These are phyloP conservation scores for Jatropha curcas DNA, from an alignment of 345 rosid species.

Conservation along the genomic window DNA sequence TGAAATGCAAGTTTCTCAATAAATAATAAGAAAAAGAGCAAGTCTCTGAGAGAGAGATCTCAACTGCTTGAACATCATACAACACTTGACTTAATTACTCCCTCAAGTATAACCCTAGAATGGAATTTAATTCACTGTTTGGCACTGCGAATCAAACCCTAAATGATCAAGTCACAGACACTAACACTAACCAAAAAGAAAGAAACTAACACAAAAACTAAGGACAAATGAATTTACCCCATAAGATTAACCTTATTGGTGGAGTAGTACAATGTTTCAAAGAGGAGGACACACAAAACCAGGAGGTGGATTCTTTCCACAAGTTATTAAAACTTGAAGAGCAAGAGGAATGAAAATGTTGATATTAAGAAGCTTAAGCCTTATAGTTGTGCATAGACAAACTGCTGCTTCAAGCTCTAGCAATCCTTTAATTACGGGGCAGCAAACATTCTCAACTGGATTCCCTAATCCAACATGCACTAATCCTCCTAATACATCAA, in stretches of 20 bases:
- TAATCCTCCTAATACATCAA: constrained; percentile 43
- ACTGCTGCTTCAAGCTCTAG: constrained; percentile 52
- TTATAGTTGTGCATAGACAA: constrained; percentile 42
- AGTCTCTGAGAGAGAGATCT: not conserved
- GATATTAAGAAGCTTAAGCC: constrained; percentile 47
- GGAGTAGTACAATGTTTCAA: not conserved
- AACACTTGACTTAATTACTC: not conserved
- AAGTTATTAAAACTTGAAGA: constrained; percentile 40
- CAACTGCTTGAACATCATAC: not conserved
- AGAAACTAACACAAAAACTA: too few species aligned
- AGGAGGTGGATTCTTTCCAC: constrained; percentile 47
- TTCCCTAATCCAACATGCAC: constrained; percentile 43
- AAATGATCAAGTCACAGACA: not conserved
- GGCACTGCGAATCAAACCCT: not conserved
- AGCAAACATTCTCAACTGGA: constrained; percentile 43
- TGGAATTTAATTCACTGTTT: not conserved
- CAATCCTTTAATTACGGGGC: constrained; percentile 44
- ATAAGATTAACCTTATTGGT: not conserved
- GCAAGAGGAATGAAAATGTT: constrained; percentile 47
- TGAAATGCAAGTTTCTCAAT: too few species aligned
- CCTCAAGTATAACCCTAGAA: not conserved
- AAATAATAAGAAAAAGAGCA: too few species aligned
- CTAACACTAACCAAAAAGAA: not conserved
- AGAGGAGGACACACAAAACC: constrained; percentile 43
- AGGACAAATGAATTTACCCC: not conserved